Evolutionary conservation across 805 yeast species (phyloP), one percentile per base, ranked within the genome.

Genomic region (Metschnikowia matae): DNA sequence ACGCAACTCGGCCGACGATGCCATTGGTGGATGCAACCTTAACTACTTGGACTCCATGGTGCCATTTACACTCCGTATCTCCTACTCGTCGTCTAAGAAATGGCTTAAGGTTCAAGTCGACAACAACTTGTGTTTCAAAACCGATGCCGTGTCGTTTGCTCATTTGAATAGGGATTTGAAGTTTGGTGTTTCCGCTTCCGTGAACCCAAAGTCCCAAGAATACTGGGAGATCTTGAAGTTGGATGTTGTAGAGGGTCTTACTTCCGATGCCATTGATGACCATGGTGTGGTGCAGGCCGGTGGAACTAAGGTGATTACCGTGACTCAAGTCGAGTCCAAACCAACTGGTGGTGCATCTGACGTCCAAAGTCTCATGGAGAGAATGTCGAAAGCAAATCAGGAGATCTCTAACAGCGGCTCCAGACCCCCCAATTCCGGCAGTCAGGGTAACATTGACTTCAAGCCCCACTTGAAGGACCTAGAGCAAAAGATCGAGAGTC

Each of bases 41-140:
- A 70, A 72, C 8, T 87, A 79, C 57, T 84, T 85, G 62, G 83
- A 82, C 57, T 80, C 89, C 0, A 80, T 80, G 54, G 87, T 85
- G 5, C 95, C 95, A 10, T 70, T 79, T 21, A 84, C 87, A 1
- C 48, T 85, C n/a, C 79, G 89, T 66, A 56, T 87, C 13, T 80
- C 85, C 7, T 85, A 84, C 58, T 77, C 81, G 21, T 64, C 65
- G 8, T 62, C 68, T 38, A 63, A 64, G 26, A 69, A 72, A 14
- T 65, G 78, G 52, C 72, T 84, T 54, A 83, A 84, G 56, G 75
- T 86, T n/a, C 89, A 87, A 54, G 69, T 85, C 45, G 89, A 87
- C 65, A 87, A 87, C 63, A 81, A 78, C 57, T 71, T 87, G 50
- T 83, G 90, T 61, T 80, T 86, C 65, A 82, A 82, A 64, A 83